Percentiles rank a stretch among this genome's conserved stretches.
Evolutionary conservation across 352 stramenopile species (phyloP).

Genomic region (Saprolegnia parasitica): DNA sequence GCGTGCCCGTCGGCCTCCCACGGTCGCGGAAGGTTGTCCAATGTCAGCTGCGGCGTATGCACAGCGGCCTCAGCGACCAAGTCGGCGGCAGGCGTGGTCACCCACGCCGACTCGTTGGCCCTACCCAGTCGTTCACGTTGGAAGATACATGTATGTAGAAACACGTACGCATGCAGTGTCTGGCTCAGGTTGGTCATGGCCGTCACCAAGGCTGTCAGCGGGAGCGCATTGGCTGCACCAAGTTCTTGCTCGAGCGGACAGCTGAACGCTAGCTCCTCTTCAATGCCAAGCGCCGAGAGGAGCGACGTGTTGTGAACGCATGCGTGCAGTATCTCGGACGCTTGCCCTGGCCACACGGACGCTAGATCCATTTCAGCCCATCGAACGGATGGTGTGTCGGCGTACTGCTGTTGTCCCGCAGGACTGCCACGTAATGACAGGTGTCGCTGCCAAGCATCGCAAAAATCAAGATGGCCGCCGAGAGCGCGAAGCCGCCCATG

Average conservation of each 20-base stretch:
- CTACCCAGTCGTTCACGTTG: neutral
- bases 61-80: constrained; percentile 38
- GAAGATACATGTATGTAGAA: constrained; percentile 16
- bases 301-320: constrained; percentile 67
- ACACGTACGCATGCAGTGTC: constrained; percentile 44
- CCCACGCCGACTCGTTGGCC: constrained; percentile 51
- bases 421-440: constrained; percentile 74
- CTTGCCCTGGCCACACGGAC: constrained; percentile 27
- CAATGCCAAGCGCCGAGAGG: constrained; percentile 45
- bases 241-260: constrained; percentile 63
- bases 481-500: constrained; percentile 70
- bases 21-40: constrained; percentile 54
- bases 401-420: constrained; percentile 65
- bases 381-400: constrained; percentile 30
- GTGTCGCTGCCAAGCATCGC: constrained; percentile 70
- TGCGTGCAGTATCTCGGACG: constrained; percentile 51
- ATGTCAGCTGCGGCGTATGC: constrained; percentile 37
- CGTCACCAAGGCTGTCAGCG: constrained; percentile 40
- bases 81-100: constrained; percentile 44
- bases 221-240: constrained; percentile 34
- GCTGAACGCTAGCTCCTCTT: constrained; percentile 49
- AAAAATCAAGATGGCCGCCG: constrained; percentile 61
- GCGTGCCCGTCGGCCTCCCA: constrained; percentile 46
- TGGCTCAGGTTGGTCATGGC: constrained; percentile 43
- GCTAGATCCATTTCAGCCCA: neutral